Conservation (phyloP, 2,329 filamentous ascomycete genomes). For the Scytalidium lignicola region DNA sequence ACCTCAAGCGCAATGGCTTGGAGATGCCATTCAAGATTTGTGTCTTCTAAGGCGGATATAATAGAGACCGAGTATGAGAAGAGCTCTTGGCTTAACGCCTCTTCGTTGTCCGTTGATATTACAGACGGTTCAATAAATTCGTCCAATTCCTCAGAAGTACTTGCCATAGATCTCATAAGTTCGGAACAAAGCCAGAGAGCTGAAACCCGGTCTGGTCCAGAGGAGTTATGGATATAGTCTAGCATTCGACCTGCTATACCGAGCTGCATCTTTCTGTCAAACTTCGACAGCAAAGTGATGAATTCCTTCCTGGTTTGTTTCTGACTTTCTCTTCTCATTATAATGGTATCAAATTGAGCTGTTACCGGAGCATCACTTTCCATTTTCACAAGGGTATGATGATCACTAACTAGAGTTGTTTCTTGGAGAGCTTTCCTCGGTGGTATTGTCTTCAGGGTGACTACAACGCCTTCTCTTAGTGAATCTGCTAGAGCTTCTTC, state of each 20-base stretch:
- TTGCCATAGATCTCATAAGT: constrained; percentile 55
- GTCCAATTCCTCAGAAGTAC: constrained; percentile 50
- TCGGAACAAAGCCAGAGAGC: constrained; percentile 78
- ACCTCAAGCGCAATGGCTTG: constrained; percentile 78
- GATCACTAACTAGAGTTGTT: constrained; percentile 21
- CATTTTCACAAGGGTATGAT: constrained; percentile 24
- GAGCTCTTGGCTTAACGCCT: constrained; percentile 55
- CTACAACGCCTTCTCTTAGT: constrained; percentile 67
- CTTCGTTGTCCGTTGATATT: constrained; percentile 32
- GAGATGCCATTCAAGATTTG: constrained; percentile 60
- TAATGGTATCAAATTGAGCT: constrained; percentile 51
- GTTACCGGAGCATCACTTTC: constrained; percentile 12
- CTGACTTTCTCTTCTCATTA: constrained; percentile 63
- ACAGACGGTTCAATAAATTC: constrained; percentile 58
- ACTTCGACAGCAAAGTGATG: constrained; percentile 48
- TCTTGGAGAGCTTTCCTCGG: constrained; percentile 18
- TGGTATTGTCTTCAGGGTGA: constrained; percentile 15
- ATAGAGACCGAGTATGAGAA: constrained; percentile 56
- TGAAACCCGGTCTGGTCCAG: constrained; percentile 56
- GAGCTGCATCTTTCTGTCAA: constrained; percentile 55
- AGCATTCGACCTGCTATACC: constrained; percentile 62
- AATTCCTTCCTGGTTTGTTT: constrained; percentile 54
- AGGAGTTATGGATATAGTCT: constrained; percentile 52
- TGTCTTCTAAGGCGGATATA: constrained; percentile 48
- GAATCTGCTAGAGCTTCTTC: constrained; percentile 62